Conservation (phyloP, 2,329 filamentous ascomycete genomes). For the Endocalyx cinctus region DNA sequence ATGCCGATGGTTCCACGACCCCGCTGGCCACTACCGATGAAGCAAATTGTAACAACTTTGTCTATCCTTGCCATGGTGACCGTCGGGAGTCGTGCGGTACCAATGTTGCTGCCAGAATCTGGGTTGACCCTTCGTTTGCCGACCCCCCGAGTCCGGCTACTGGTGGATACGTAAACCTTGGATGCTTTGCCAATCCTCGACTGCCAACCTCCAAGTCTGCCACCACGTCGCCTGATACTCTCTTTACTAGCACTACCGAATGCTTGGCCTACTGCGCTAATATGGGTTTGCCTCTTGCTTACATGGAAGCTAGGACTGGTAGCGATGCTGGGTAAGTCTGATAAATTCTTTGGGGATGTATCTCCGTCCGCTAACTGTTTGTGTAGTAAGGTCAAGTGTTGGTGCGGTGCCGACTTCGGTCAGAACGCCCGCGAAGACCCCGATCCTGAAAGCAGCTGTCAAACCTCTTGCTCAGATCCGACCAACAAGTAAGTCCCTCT, state of each 20-base stretch:
- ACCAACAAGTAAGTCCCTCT: conserved; percentile 4
- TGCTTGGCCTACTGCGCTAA: conserved; percentile 13
- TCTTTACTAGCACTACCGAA: conserved; percentile 1
- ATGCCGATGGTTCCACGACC: conserved; percentile 3
- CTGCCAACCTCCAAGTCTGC: conserved; percentile 10
- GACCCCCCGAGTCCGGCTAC: conserved; percentile 5
- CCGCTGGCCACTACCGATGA: background rate
- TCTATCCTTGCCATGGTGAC: conserved; percentile 19
- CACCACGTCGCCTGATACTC: background rate
- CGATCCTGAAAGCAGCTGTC: conserved; percentile 1
- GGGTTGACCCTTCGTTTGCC: conserved; percentile 22
- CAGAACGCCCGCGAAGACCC: background rate
- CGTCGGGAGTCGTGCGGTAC: conserved; percentile 22
- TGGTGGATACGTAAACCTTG: conserved; percentile 16
- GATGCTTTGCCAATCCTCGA: conserved; percentile 20
- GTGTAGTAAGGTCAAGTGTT: conserved; percentile 6
- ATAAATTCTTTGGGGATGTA: background rate
- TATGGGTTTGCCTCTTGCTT: conserved; percentile 9
- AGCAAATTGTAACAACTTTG: conserved; percentile 1
- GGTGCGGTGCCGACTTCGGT: conserved; percentile 10
- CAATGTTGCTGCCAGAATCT: conserved; percentile 15
- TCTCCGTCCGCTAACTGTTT: background rate
- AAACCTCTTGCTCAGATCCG: conserved; percentile 2
- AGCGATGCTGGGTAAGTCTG: conserved; percentile 5
- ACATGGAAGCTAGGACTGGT: conserved; percentile 8